Percentiles rank a stretch among this genome's conserved stretches.
Conservation (phyloP, 495 filamentous ascomycete species). For the Hyaloscypha bicolor region DNA sequence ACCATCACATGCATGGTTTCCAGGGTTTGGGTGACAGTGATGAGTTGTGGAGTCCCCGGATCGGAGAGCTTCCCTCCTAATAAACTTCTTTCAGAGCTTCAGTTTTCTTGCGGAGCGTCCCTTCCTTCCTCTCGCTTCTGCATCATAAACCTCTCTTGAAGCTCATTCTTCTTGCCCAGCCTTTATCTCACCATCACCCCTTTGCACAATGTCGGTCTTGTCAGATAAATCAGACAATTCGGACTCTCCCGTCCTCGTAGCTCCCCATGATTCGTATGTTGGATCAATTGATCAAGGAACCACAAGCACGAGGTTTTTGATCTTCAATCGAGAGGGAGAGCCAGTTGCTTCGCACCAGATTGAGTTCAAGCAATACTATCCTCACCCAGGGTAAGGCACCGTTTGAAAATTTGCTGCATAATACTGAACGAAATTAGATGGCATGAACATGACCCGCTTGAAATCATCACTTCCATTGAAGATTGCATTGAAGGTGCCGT, state of each 20-base stretch:
- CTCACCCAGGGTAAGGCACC: slow-evolving; percentile 72
- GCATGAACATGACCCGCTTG: slow-evolving; percentile 89
- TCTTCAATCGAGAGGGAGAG: slow-evolving; percentile 82
- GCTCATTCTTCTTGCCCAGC: neutral
- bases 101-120: neutral
- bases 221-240: slow-evolving; percentile 11
- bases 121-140: neutral
- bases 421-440: slow-evolving; percentile 56
- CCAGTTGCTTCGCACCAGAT: slow-evolving; percentile 87
- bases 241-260: slow-evolving; percentile 13
- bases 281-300: slow-evolving; percentile 87
- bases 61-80: neutral
- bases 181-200: neutral
- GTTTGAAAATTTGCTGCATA: neutral
- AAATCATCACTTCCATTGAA: slow-evolving; percentile 77
- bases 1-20: slow-evolving; percentile 5
- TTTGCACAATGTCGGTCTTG: slow-evolving; percentile 4
- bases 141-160: neutral
- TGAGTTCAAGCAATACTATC: slow-evolving; percentile 87
- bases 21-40: neutral
- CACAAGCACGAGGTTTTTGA: slow-evolving; percentile 90
- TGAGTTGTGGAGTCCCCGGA: neutral
- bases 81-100: neutral
- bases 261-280: slow-evolving; percentile 38
- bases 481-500: slow-evolving; percentile 83